Evolutionary conservation across 164 flowering plant genomes (phyloP).

Genomic region (Euptelea pleiosperma): DNA sequence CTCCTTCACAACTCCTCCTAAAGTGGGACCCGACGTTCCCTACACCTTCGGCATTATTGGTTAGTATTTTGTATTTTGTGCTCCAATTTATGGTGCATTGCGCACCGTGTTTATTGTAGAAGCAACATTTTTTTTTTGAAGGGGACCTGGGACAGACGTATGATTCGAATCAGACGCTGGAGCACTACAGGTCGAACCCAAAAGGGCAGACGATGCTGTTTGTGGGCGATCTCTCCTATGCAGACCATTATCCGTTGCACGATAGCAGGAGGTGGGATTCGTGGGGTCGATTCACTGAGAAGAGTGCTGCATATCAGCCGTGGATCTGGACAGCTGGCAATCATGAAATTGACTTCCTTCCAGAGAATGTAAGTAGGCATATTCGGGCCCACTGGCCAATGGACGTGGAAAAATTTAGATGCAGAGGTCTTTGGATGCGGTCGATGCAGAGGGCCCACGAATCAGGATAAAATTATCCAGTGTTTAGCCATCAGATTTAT

Average conservation of each 20-base stretch:
- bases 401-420: too few species aligned
- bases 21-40: conserved; percentile 46
- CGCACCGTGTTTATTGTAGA: too few species aligned
- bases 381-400: too few species aligned
- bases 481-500: too few species aligned
- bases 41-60: conserved; percentile 52
- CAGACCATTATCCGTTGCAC: conserved; percentile 30
- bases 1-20: conserved; percentile 47
- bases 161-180: conserved; percentile 37
- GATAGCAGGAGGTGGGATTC: conserved; percentile 44
- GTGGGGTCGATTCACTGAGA: conserved; percentile 40
- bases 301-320: conserved; percentile 40
- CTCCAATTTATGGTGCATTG: too few species aligned
- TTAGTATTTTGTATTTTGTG: conserved; percentile 11
- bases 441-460: too few species aligned
- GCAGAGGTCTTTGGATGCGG: too few species aligned
- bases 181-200: conserved; percentile 30
- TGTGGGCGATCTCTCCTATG: conserved; percentile 43
- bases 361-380: conserved; percentile 35
- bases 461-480: too few species aligned
- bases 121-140: too few species aligned
- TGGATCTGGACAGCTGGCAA: conserved; percentile 53
- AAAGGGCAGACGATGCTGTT: conserved; percentile 37
- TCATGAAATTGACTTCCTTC: conserved; percentile 41
- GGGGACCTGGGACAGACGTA: conserved; percentile 46